Evolutionary conservation across 257 asterid species (phyloP), one percentile per base, ranked within the genome.

Genomic region (Ligustrum vulgare): DNA sequence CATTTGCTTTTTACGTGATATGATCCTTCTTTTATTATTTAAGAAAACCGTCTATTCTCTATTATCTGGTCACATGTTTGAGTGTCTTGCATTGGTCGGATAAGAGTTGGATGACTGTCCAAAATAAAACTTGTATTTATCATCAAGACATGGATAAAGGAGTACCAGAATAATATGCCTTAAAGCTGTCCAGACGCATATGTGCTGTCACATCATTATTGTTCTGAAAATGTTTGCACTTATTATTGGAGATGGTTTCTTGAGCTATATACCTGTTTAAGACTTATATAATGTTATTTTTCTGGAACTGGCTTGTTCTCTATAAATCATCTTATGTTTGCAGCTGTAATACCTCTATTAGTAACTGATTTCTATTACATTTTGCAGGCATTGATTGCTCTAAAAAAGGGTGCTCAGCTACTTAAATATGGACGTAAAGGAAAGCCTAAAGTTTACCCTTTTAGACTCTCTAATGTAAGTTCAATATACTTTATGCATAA

Each of bases 371-470:
- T 66, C 66, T 77, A 32, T 39, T 73, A 71, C 65, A 36, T 77
- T 78, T 74, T 81, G 83, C 87, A 91, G 97, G 93, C 90, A 72
- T 78, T 93, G 83, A 81, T 86, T 79, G 91, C 91, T 87, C 84
- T 91, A 66, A 90, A 91, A 90, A 93, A 91, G 85, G 97, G 97
- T 77, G 88, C 97, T 81, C 98, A 87, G 72, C 83, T 93, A 80
- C 93, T 93, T 68, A 91, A 91, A 78, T 91, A 89, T 89, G 95
- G 98, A 51, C 97, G 97, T 71, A 91, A 93, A 82, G 98, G 98
- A 79, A 90, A 89, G 80, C 98, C 98, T 34, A 93, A 93, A 82
- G 84, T 90, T 82, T 93, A 84, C 81, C 97, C 96, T 7, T 91
- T 93, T 80, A 84, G 95, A 85, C 90, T 93, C 78, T 91, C 98